phyloP scores from a whole-genome alignment of 2,329 filamentous ascomycete species.

The Zymoseptoria brevis region DNA sequence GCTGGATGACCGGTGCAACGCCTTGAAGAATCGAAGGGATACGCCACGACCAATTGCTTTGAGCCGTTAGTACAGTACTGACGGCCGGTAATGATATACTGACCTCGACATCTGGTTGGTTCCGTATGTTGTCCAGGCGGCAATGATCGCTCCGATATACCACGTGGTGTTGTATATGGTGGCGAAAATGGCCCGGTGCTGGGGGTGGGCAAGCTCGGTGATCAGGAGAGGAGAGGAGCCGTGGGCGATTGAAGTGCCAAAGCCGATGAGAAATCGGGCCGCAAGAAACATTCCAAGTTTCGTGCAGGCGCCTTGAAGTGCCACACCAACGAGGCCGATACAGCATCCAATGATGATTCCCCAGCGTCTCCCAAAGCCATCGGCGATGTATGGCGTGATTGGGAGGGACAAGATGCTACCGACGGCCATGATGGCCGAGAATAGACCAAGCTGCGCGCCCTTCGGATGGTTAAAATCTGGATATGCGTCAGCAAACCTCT shows the following conservation, averaged over 20 bases:
- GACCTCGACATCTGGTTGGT: conserved; percentile 32
- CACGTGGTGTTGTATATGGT: conserved; percentile 42
- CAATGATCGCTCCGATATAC: conserved; percentile 40
- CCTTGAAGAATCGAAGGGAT: conserved; percentile 48
- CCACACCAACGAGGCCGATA: conserved; percentile 41
- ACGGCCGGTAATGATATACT: not conserved
- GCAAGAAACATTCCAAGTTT: conserved; percentile 40
- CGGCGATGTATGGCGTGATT: conserved; percentile 42
- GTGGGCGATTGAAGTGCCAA: conserved; percentile 36
- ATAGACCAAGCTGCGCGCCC: conserved; percentile 35
- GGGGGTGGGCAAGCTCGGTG: conserved; percentile 41
- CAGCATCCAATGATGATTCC: conserved; percentile 42
- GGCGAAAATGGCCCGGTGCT: conserved; percentile 43
- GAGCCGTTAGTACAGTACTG: not conserved
- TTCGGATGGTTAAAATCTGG: conserved; percentile 26
- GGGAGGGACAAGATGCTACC: conserved; percentile 43
- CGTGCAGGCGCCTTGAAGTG: conserved; percentile 34
- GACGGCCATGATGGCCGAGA: conserved; percentile 43
- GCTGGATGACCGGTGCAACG: conserved; percentile 38
- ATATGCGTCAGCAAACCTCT: not conserved
- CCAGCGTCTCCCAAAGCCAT: conserved; percentile 40
- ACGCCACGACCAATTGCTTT: conserved; percentile 43
- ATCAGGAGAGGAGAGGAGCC: conserved; percentile 25
- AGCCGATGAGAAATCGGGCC: conserved; percentile 35
- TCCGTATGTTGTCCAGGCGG: conserved; percentile 41